Percentiles rank a stretch among this genome's conserved stretches.
These are phyloP conservation scores for Stenogyne calaminthoides DNA, from an alignment of 305 asterid species.

Conservation along the genomic window DNA sequence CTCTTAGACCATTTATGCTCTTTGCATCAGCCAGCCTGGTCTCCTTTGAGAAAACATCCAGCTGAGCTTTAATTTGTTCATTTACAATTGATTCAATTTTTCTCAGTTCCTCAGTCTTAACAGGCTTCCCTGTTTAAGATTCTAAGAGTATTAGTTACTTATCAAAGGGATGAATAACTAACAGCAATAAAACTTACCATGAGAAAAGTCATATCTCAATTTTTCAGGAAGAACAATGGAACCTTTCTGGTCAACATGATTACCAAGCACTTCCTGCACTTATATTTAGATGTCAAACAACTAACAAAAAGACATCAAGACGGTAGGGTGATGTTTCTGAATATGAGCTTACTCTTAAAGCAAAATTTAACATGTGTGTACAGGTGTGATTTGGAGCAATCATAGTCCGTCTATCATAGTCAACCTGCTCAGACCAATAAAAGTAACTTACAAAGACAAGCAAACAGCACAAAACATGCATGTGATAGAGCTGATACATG, in stretches of 20 bases:
- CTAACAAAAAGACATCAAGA: background rate
- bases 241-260: slow-evolving; percentile 97
- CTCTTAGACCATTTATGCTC: slow-evolving; percentile 80
- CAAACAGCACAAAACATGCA: slow-evolving; percentile 21
- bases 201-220: slow-evolving; percentile 97
- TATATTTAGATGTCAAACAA: slow-evolving; percentile 18
- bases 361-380: slow-evolving; percentile 97
- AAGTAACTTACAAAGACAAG: slow-evolving; percentile 22
- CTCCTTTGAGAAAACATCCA: slow-evolving; percentile 84
- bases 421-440: slow-evolving; percentile 62
- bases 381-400: slow-evolving; percentile 98
- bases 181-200: slow-evolving; percentile 58
- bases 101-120: slow-evolving; percentile 83
- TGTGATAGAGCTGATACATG: background rate
- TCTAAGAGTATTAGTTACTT: slow-evolving; percentile 21
- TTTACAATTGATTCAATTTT: slow-evolving; percentile 88
- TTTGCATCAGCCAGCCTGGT: slow-evolving; percentile 75
- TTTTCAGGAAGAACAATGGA: slow-evolving; percentile 98
- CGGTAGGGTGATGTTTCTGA: slow-evolving; percentile 10
- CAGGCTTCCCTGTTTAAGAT: slow-evolving; percentile 81
- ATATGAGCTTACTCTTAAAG: slow-evolving; percentile 67
- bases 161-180: slow-evolving; percentile 18
- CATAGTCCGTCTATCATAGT: slow-evolving; percentile 73
- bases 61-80: slow-evolving; percentile 79
- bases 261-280: slow-evolving; percentile 91